Percentiles rank a stretch among this genome's conserved stretches.
Evolutionary conservation across 805 yeast species (phyloP).

Genomic region (Ogataea philodendri): DNA sequence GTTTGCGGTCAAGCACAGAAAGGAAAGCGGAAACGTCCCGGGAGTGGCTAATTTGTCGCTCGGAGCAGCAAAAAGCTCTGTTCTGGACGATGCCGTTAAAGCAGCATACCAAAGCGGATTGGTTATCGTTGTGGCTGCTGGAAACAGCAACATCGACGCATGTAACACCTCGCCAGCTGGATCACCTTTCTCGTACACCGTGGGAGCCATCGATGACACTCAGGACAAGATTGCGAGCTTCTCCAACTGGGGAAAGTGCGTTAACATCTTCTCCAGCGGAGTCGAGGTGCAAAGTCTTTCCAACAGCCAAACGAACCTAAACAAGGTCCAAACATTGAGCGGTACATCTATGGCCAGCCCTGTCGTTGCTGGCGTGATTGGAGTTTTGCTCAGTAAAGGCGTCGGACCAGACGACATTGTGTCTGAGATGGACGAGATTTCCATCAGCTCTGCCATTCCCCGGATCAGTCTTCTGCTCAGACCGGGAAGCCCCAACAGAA

Average conservation of each 20-base stretch:
- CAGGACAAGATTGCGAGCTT: slow-evolving; percentile 70
- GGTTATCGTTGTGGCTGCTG: slow-evolving; percentile 79
- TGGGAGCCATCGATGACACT: slow-evolving; percentile 84
- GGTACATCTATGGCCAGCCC: slow-evolving; percentile 89
- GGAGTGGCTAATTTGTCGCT: slow-evolving; percentile 80
- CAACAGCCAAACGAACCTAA: slow-evolving; percentile 25
- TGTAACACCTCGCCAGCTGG: slow-evolving; percentile 88
- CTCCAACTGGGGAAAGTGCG: slow-evolving; percentile 93
- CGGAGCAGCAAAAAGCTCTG: slow-evolving; percentile 66
- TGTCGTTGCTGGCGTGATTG: slow-evolving; percentile 63
- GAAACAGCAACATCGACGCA: slow-evolving; percentile 75
- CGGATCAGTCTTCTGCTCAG: slow-evolving; percentile 43
- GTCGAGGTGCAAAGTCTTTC: slow-evolving; percentile 60
- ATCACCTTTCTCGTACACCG: slow-evolving; percentile 66
- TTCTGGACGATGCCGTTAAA: slow-evolving; percentile 71
- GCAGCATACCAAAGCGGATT: slow-evolving; percentile 75
- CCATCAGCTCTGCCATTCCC: slow-evolving; percentile 49
- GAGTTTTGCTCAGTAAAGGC: slow-evolving; percentile 54
- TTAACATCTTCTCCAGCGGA: slow-evolving; percentile 84
- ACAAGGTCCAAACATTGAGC: slow-evolving; percentile 41
- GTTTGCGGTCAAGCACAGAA: slow-evolving; percentile 61
- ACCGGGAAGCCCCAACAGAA: slow-evolving; percentile 59
- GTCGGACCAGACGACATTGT: slow-evolving; percentile 42
- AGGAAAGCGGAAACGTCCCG: slow-evolving; percentile 29
- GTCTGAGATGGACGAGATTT: slow-evolving; percentile 40